Evolutionary conservation across 2,329 filamentous ascomycete genomes (phyloP).

Genomic region (Aspergillus pseudonomiae): DNA sequence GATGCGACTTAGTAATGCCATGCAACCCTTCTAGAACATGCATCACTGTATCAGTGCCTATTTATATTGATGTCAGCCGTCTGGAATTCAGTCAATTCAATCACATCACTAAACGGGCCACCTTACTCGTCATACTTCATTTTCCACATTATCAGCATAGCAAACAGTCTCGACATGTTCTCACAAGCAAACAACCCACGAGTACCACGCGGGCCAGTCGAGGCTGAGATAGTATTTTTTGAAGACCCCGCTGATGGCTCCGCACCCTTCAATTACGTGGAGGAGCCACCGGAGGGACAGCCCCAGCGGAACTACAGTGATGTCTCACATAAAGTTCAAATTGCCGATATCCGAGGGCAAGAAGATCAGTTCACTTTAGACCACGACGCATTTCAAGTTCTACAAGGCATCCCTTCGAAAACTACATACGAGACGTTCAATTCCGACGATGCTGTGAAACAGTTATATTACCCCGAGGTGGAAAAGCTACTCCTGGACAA

Average conservation of each 20-base stretch:
- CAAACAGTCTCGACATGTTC: background rate
- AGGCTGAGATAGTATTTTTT: conserved; percentile 68
- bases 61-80: background rate
- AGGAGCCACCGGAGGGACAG: conserved; percentile 61
- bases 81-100: background rate
- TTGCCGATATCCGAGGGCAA: conserved; percentile 73
- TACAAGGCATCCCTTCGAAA: conserved; percentile 60
- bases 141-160: background rate
- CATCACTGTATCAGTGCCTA: background rate
- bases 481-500: conserved; percentile 69
- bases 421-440: conserved; percentile 62
- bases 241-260: conserved; percentile 61
- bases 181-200: conserved; percentile 5
- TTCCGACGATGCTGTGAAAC: conserved; percentile 66
- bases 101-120: background rate
- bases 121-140: background rate
- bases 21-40: background rate
- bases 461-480: conserved; percentile 82
- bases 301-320: conserved; percentile 68
- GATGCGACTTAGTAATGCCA: background rate
- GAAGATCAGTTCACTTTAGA: conserved; percentile 68
- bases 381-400: conserved; percentile 71
- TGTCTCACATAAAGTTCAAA: conserved; percentile 53
- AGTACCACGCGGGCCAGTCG: conserved; percentile 63
- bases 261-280: conserved; percentile 68